These are phyloP conservation scores for Strobilomyces confusus DNA, from an alignment of 768 basidiomycete genomes.

Conservation along the genomic window DNA sequence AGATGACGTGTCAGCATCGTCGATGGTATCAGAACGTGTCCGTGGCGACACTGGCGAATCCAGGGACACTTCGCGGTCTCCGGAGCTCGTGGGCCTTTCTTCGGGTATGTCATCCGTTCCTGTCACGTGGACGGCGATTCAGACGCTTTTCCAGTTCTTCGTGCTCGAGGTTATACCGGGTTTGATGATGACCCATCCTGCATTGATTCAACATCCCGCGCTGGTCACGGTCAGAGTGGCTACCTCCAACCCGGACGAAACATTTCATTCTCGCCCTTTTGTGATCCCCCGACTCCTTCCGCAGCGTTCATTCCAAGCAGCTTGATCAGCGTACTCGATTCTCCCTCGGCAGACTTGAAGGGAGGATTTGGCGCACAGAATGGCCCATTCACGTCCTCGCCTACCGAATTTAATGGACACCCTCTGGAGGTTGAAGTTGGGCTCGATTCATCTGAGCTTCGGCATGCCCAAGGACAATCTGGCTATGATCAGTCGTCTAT, in stretches of 20 bases:
- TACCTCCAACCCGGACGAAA: conserved; percentile 16
- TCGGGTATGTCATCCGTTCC: conserved; percentile 30
- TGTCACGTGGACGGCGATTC: conserved; percentile 10
- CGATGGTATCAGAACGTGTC: conserved; percentile 9
- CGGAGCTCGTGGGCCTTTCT: conserved; percentile 29
- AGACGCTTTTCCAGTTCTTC: conserved; percentile 15
- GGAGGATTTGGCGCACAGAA: conserved; percentile 14
- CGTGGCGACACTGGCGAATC: conserved; percentile 13
- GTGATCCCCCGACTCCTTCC: conserved; percentile 38
- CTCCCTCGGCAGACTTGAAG: conserved; percentile 57
- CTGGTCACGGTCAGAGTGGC: conserved; percentile 11
- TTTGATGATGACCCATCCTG: conserved; percentile 41
- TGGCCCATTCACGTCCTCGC: conserved; percentile 36
- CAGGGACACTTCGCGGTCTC: conserved; percentile 18
- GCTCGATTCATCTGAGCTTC: conserved; percentile 47
- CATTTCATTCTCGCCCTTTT: conserved; percentile 52
- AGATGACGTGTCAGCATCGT: conserved; percentile 18
- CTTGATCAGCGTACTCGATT: conserved; percentile 43
- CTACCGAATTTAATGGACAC: conserved; percentile 37
- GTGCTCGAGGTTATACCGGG: conserved; percentile 37
- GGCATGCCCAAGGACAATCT: conserved; percentile 18
- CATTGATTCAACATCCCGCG: conserved; percentile 15
- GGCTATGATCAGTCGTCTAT: conserved; percentile 23
- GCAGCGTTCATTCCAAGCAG: conserved; percentile 53
- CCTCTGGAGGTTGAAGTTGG: conserved; percentile 29